A percentile compares a stretch with the other conserved stretches of the same genome.
These are phyloP conservation scores for Asterella californica DNA, from an alignment of 225 moss, liverwort and hornwort species.

Conservation along the genomic window DNA sequence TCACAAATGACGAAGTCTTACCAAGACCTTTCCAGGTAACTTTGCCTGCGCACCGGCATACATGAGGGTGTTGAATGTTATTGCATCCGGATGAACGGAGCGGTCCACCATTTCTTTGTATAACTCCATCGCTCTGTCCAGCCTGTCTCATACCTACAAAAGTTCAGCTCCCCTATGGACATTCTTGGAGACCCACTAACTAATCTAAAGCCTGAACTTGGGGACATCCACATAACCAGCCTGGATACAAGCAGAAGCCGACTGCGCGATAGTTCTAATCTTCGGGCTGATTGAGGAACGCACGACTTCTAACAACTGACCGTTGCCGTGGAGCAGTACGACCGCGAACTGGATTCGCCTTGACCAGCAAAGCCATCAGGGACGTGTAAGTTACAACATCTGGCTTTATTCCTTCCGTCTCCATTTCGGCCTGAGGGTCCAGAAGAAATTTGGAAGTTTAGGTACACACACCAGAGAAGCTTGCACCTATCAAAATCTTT, in stretches of 20 bases:
- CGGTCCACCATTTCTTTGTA: constrained; percentile 74
- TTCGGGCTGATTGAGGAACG: background rate
- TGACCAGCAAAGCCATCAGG: constrained; percentile 79
- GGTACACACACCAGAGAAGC: background rate
- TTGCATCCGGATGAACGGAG: constrained; percentile 64
- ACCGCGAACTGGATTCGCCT: constrained; percentile 72
- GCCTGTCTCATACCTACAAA: constrained; percentile 27
- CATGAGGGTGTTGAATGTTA: constrained; percentile 90
- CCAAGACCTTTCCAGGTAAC: constrained; percentile 88
- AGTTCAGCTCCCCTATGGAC: background rate
- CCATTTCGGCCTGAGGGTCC: constrained; percentile 72
- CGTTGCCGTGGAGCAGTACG: constrained; percentile 66
- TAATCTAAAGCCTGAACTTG: background rate
- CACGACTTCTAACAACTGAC: constrained; percentile 28
- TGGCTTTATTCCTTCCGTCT: constrained; percentile 59
- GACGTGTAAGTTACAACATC: constrained; percentile 93
- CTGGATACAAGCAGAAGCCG: background rate
- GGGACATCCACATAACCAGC: background rate
- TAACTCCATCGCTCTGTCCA: constrained; percentile 64
- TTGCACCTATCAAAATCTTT: no score
- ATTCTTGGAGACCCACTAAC: no score
- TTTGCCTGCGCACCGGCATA: constrained; percentile 89
- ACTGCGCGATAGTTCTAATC: background rate
- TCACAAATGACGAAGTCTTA: constrained; percentile 26
- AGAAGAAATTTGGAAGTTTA: background rate